Evolutionary conservation across 1,284 basidiomycete genomes (phyloP).

Genomic region (Ustilago esculenta): DNA sequence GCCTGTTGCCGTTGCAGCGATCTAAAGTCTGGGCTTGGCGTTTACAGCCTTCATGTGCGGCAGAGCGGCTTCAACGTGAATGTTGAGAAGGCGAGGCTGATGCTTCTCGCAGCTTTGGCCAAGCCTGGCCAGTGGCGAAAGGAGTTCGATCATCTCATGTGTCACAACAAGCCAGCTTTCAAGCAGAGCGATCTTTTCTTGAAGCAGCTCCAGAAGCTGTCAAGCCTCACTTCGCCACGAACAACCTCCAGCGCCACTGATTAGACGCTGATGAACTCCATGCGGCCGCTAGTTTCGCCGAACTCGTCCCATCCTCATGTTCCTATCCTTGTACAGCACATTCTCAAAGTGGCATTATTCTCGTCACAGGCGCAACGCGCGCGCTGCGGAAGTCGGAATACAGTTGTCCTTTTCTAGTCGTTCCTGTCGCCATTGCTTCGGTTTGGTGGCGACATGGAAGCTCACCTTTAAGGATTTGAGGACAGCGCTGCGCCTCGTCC

Average conservation of each 20-base stretch:
- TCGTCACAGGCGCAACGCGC: too few species aligned
- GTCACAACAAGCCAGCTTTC: conserved; percentile 2
- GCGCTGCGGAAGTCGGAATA: too few species aligned
- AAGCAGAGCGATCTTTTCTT: conserved; percentile 5
- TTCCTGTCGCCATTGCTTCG: too few species aligned
- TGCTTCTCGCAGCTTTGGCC: conserved; percentile 23
- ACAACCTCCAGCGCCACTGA: background rate
- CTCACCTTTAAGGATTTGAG: too few species aligned
- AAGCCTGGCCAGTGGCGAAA: conserved; percentile 7
- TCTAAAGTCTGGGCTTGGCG: conserved; percentile 14
- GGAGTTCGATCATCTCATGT: conserved; percentile 11
- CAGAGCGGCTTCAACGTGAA: conserved; percentile 3
- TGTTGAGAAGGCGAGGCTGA: conserved; percentile 16
- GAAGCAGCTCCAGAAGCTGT: conserved; percentile 13
- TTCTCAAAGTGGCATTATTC: too few species aligned
- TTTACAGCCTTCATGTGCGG: conserved; percentile 15
- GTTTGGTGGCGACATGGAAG: too few species aligned
- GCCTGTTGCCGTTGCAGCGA: conserved; percentile 19
- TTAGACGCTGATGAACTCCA: conserved; percentile 2
- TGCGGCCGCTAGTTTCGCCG: background rate
- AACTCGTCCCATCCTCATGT: too few species aligned
- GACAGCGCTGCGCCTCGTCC: too few species aligned
- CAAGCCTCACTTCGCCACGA: background rate
- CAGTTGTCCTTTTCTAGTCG: too few species aligned
- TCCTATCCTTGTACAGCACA: too few species aligned